These are phyloP conservation scores for Arxiozyma telluris DNA, from an alignment of 1,139 yeast genomes.

Conservation along the genomic window DNA sequence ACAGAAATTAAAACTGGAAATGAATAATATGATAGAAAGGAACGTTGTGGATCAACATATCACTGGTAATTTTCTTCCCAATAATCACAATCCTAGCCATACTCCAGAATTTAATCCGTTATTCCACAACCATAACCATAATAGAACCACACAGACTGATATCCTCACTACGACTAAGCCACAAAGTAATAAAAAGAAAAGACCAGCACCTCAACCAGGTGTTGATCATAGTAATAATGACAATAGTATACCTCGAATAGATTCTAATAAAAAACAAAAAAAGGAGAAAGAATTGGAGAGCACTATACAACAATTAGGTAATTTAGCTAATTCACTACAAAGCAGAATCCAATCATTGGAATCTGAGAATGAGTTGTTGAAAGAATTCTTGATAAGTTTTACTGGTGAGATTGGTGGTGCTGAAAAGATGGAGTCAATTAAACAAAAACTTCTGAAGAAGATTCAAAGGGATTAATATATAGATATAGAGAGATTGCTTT, in stretches of 20 bases:
- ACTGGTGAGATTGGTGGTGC: conserved; percentile 29
- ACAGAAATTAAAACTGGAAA: background rate
- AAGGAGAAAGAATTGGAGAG: conserved; percentile 81
- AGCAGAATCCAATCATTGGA: conserved; percentile 58
- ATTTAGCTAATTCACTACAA: conserved; percentile 52
- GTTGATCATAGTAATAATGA: background rate
- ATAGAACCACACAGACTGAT: too few species aligned
- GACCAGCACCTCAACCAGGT: too few species aligned
- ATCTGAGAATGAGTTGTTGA: conserved; percentile 74
- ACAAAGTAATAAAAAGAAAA: too few species aligned
- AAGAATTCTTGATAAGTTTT: conserved; percentile 60
- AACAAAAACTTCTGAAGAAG: conserved; percentile 1
- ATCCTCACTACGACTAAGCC: too few species aligned
- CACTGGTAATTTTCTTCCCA: background rate
- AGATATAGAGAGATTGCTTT: too few species aligned
- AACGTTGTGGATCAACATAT: background rate
- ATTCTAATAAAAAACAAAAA: conserved; percentile 43
- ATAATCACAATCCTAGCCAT: too few species aligned
- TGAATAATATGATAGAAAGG: background rate
- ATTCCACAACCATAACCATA: too few species aligned
- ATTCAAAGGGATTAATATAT: background rate
- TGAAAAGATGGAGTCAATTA: conserved; percentile 11
- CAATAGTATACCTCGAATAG: background rate
- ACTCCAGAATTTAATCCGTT: too few species aligned
- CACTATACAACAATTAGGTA: conserved; percentile 52